Evolutionary conservation across 768 basidiomycete species (phyloP), one percentile per base, ranked within the genome.

Genomic region (Termitomyces sp.): DNA sequence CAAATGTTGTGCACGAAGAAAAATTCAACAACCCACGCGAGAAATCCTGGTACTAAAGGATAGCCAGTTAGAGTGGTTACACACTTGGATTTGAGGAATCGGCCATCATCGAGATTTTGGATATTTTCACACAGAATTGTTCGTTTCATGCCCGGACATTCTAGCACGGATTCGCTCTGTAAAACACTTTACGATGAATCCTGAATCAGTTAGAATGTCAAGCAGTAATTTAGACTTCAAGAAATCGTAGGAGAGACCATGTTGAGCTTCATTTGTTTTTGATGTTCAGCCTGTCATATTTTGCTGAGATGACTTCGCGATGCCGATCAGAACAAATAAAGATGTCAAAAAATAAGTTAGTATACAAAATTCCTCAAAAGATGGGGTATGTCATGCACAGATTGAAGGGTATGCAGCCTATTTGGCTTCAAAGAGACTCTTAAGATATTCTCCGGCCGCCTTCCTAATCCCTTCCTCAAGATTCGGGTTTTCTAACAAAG

Each of bases 401-500:
- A 53, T 35, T 16, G 30, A 43, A 55, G 57, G 59, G 55, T 32
- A 56, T 56, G 35, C 33, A 55, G 50, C 54, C 59, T 63, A 78
- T 59, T 81, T 79, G 51, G 72, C 65, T 33, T 73, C 68, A 61
- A 89, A 86, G 32, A 89, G 72, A 67, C 82, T 85, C 72, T 87
- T 87, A 64, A 91, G 72, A 72, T 87, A 91, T 52, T 89, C 88
- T 46, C 83, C 79, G 3, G 88, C 88, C 5, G 83, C 84, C 63
- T 83, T 81, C 69, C 83, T 85, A 55, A 89, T 77, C 12, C 78
- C 75, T n/a, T 77, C 76, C 61, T 89, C 87, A 8, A 83, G 77
- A 40, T 72, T 74, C 6, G 80, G 78, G 62, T 84, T 88, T 23
- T 78, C 76, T 62, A 91, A 71, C 43, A 91, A 61, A 54, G 88